Percentiles rank a stretch among this genome's conserved stretches.
Conservation (phyloP, 2,329 filamentous ascomycete species). For the Coniochaeta hoffmannii region DNA sequence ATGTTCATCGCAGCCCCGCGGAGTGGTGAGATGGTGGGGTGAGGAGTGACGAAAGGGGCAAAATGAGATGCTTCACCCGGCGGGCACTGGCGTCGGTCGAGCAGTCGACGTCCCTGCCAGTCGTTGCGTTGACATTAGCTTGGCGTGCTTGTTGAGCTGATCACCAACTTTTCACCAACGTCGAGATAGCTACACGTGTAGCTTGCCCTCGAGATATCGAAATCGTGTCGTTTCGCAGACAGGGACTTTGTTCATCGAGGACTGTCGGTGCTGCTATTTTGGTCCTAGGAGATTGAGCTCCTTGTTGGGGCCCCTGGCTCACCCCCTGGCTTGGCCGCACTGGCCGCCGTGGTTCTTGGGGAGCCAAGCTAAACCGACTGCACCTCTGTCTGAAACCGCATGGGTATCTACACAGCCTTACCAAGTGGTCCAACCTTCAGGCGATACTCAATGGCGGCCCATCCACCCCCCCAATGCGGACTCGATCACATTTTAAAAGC, state of each 20-base stretch:
- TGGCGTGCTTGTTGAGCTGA: neutral
- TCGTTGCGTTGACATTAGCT: neutral
- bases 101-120: neutral
- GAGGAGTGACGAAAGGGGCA: slow-evolving; percentile 1
- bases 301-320: too few species aligned
- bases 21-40: neutral
- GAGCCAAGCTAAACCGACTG: neutral
- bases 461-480: too few species aligned
- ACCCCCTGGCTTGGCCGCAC: neutral
- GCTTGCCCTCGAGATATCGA: too few species aligned
- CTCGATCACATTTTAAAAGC: too few species aligned
- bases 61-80: neutral
- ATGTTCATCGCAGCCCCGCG: neutral
- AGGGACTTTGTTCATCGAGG: too few species aligned
- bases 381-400: neutral
- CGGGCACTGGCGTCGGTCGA: neutral
- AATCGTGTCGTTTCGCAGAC: too few species aligned
- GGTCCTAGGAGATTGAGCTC: neutral
- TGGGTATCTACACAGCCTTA: neutral
- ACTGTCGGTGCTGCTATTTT: neutral
- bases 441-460: neutral
- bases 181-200: too few species aligned
- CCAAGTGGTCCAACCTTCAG: neutral
- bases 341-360: neutral
- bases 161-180: neutral